Evolutionary conservation across 2,329 filamentous ascomycete genomes (phyloP).

Genomic region (Lizonia empirigonia): DNA sequence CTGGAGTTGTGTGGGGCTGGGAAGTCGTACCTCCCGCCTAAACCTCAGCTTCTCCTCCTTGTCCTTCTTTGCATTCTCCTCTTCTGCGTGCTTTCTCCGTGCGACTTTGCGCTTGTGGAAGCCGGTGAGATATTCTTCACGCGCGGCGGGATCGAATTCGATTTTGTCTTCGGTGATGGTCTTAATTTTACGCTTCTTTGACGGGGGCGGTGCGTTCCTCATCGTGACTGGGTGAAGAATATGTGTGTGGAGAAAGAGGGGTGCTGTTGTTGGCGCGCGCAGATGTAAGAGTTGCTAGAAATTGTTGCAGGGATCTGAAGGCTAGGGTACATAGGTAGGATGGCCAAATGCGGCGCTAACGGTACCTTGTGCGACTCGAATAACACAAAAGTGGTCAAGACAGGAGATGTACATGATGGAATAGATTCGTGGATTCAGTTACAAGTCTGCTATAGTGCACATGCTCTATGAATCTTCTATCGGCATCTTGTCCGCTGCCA

Average conservation of each 20-base stretch:
- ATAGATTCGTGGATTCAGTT: neutral
- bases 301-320: conserved; percentile 31
- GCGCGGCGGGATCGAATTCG: conserved; percentile 78
- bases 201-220: conserved; percentile 29
- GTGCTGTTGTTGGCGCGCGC: conserved; percentile 1
- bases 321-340: conserved; percentile 8
- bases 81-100: conserved; percentile 82
- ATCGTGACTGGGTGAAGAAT: neutral
- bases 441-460: neutral
- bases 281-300: conserved; percentile 23
- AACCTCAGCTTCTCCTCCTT: conserved; percentile 76
- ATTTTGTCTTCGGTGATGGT: conserved; percentile 77
- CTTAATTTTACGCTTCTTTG: conserved; percentile 43
- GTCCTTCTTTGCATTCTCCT: conserved; percentile 76
- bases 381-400: neutral
- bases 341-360: conserved; percentile 3
- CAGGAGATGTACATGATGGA: neutral
- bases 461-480: conserved; percentile 10
- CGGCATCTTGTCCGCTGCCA: conserved; percentile 5
- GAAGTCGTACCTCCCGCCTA: conserved; percentile 70
- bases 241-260: neutral
- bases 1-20: neutral
- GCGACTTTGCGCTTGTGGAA: conserved; percentile 96
- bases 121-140: conserved; percentile 87
- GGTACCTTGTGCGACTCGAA: neutral